These are phyloP conservation scores for Trypanosoma lewisi DNA, from an alignment of 208 protist species.

Conservation along the genomic window DNA sequence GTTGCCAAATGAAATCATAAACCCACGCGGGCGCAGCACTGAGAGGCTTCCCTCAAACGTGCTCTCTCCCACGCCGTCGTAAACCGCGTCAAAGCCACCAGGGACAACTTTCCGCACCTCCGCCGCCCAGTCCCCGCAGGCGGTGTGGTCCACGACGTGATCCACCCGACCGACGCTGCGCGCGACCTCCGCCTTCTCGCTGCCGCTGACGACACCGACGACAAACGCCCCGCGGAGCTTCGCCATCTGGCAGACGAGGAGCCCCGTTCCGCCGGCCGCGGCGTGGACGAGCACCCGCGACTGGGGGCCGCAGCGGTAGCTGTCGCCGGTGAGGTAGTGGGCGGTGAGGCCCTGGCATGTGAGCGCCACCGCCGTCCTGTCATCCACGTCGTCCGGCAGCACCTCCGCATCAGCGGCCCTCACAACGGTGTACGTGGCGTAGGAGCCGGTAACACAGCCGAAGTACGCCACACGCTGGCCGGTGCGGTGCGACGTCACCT, in stretches of 20 bases:
- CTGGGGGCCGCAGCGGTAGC: constrained; percentile 40
- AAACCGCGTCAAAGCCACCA: constrained; percentile 75
- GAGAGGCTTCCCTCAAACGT: constrained; percentile 76
- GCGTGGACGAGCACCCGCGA: constrained; percentile 82
- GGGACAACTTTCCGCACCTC: constrained; percentile 54
- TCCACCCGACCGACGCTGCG: constrained; percentile 45
- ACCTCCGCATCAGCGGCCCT: neutral
- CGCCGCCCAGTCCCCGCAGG: constrained; percentile 45
- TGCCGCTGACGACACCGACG: constrained; percentile 80
- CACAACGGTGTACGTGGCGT: constrained; percentile 65
- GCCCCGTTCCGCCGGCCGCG: constrained; percentile 84
- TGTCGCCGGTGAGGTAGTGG: constrained; percentile 81
- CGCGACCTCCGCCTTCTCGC: constrained; percentile 67
- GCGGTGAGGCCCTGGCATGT: constrained; percentile 86
- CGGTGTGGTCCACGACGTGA: constrained; percentile 73
- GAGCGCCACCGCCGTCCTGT: constrained; percentile 52
- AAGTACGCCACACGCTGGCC: constrained; percentile 81
- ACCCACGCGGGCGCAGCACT: constrained; percentile 71
- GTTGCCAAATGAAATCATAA: constrained; percentile 90
- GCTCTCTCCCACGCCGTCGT: constrained; percentile 85
- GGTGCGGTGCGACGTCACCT: constrained; percentile 19
- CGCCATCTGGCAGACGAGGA: constrained; percentile 88
- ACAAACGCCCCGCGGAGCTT: constrained; percentile 88
- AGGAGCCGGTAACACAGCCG: constrained; percentile 40
- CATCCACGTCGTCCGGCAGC: constrained; percentile 52